Conservation (phyloP, 129 eudicot genomes). For the Centaurea solstitialis region DNA sequence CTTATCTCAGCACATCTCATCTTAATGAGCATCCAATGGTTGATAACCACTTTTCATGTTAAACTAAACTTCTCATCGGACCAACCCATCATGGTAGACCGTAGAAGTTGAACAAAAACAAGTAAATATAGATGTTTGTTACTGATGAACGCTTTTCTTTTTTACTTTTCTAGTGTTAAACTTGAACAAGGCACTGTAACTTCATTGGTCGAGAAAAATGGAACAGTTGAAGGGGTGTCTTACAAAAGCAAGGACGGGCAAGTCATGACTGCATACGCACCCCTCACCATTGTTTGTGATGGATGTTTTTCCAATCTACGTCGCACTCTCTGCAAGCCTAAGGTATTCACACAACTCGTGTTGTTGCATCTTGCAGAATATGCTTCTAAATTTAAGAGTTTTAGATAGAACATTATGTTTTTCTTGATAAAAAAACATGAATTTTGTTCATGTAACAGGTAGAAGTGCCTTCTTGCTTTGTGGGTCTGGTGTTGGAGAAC, state of each 20-base stretch:
- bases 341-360: conserved; percentile 19
- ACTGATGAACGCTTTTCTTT: background rate
- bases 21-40: too few species aligned
- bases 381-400: background rate
- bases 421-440: conserved; percentile 1
- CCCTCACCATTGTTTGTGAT: conserved; percentile 55
- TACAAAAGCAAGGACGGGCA: conserved; percentile 52
- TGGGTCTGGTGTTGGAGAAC: conserved; percentile 55
- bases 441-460: conserved; percentile 36
- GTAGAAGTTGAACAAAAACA: background rate
- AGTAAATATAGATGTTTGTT: background rate
- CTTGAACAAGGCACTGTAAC: conserved; percentile 63
- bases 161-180: conserved; percentile 27
- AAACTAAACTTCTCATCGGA: too few species aligned
- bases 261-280: conserved; percentile 42
- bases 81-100: background rate
- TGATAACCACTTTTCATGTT: too few species aligned
- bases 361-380: background rate
- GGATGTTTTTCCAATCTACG: conserved; percentile 59
- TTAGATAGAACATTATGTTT: background rate
- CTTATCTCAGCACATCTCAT: too few species aligned
- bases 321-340: conserved; percentile 49
- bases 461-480: conserved; percentile 62
- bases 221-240: conserved; percentile 40
- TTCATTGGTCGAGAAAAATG: conserved; percentile 43